Evolutionary conservation across 2,329 filamentous ascomycete species (phyloP), one percentile per base, ranked within the genome.

Genomic region (Fusarium albosuccineum): DNA sequence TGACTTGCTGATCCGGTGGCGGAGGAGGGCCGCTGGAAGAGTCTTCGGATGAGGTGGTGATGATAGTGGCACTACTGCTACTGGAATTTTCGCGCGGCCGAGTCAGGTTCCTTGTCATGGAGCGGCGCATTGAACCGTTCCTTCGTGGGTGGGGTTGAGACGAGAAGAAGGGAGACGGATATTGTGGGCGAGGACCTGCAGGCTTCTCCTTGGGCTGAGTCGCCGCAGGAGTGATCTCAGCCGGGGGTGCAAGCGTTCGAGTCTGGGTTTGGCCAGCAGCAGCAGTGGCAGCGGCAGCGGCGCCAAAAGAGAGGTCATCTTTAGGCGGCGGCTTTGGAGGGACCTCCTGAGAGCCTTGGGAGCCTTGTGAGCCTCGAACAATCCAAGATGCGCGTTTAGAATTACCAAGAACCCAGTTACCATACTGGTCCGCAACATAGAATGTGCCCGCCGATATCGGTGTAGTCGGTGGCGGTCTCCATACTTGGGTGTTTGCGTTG

Each of bases 331-430:
- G 57, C 34, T 52, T 67, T 9, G 67, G 33, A 14, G 41, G 46
- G 45, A 41, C 51, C 46, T 62, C 44, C 40, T 65, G 67, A 39
- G 58, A 34, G 45, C 39, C 48, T 51, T 65, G 49, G 49, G 63
- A 62, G 33, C 64, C 65, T 13, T 69, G 66, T 7, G 61, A 60
- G 36, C 67, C 64, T 33, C 74, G 67, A 17, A 71, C 74, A 44
- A 74, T 60, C 49, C 71, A 64, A 36, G 68, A 67, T 16, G 71
- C 68, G 36, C 74, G 74, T 42, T 75, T 75, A 6, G 77, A 66
- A 60, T 81, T 82, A 36, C 80, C 79, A 8, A 86, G 77, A 14
- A 85, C 79, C 85, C 85, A 87, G 70, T 87, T 87, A 1, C 85
- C 83, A 66, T 79, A 79, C 71, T 80, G 82, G 70, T 87, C 85